Base-by-base conservation (phyloP, 495 filamentous ascomycete species). In the Chaetomium fimeti region DNA sequence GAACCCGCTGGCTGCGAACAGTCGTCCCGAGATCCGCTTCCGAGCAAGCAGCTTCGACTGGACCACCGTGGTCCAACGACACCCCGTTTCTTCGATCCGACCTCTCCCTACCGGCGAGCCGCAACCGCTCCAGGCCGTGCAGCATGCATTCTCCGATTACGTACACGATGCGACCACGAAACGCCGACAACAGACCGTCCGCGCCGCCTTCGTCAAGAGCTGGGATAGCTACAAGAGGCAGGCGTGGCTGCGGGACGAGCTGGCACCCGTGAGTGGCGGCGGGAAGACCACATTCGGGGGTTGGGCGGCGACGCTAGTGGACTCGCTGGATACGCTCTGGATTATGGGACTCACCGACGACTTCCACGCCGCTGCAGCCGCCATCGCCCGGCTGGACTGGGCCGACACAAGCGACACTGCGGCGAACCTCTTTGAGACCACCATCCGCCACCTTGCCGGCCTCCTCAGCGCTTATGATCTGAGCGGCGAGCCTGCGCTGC, bases 221-320 rank as follows among this genome's bases (percentile, higher is more conserved):
- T 94, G 91, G 91, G 80, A 83, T 22, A 85, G 86, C 49, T 96
- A 96, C 71, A 88, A 84, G 69, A 68, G 81, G 13, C 77, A 88
- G 73, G 92, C 91, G 3, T 94, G 89, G 88, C 72, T 87, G 54
- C 78, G 83, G 51, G 92, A 96, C 68, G 91, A 96, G 74, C 76
- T 95, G 27, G 74, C 76, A 5, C 92, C 91, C 0, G 68, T 88
- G 3, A 82, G 16, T 69, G 71, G 13, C 81, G 71, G 6, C 74
- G 74, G 5, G 74, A 94, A 68, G 84, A 88, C 0, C 92, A 96
- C 76, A 86, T 93, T 59, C 11, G 89, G 85, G 66, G 90, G 89
- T 18, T 97, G 91, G 92, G 91, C 87, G 20, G 92, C 92, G 3
- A 96, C 92, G 1, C 72, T 96, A 60, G 91, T 97, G 2, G 92